phyloP scores from a whole-genome alignment of 2,329 filamentous ascomycete genomes.

The Alternaria incomplexa region DNA sequence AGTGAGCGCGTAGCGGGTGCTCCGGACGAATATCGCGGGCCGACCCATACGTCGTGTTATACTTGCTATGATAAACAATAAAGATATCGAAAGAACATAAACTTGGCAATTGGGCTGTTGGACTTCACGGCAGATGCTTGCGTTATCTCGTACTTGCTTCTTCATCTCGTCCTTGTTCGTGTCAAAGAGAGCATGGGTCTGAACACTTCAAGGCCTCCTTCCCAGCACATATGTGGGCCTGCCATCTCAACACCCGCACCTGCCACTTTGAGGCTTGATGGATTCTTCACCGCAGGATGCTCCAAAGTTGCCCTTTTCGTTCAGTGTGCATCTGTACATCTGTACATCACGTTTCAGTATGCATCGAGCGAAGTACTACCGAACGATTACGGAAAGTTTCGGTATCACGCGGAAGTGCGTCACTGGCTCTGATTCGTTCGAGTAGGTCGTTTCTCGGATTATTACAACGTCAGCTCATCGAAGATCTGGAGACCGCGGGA shows the following conservation, averaged over 20 bases:
- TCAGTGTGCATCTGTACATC: neutral
- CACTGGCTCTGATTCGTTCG: slow-evolving; percentile 1
- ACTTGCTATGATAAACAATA: slow-evolving; percentile 8
- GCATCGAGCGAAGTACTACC: neutral
- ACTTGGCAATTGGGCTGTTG: neutral
- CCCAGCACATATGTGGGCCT: neutral
- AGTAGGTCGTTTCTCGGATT: neutral
- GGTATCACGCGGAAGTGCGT: neutral
- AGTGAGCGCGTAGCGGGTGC: slow-evolving; percentile 23
- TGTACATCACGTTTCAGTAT: neutral
- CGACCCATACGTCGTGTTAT: neutral
- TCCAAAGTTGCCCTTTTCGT: neutral
- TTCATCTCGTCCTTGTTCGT: neutral
- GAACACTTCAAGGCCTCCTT: neutral
- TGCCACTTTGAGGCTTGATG: neutral
- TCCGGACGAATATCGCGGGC: neutral
- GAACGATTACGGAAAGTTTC: neutral
- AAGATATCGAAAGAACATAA: neutral
- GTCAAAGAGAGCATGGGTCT: neutral
- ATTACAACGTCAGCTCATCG: neutral
- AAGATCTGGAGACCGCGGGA: neutral
- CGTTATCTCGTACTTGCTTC: neutral
- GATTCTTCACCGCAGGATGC: neutral
- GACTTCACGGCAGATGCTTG: neutral
- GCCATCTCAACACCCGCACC: neutral